Base-by-base conservation (phyloP, 495 filamentous ascomycete species). In the Hyphodiscus hymeniophilus region DNA sequence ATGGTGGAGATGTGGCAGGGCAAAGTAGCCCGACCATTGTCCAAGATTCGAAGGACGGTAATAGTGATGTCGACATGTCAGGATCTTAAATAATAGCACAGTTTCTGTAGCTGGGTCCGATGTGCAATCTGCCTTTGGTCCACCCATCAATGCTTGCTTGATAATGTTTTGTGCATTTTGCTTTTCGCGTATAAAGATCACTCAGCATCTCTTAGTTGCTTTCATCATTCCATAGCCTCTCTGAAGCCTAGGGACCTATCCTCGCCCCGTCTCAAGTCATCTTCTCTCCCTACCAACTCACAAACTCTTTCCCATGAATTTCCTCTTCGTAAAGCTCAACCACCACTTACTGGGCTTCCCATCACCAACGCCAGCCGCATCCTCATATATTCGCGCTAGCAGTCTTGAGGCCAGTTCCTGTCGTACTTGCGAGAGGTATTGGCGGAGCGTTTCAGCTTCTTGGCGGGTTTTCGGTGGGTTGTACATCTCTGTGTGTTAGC, bases 241-340 rank as follows among this genome's bases (percentile, higher is more conserved):
- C 3, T 38, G 12, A 11, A 1, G 12, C 34, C n/a, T 38, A n/a
- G n/a, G n/a, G 12, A 8, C 34, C 18, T 1, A 11, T 15, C 34
- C n/a, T 16, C 34, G 17, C 4, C 2, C 12, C 35, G 32, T 7
- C 16, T 22, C 44, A 47, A 13, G 16, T 21, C 16, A 38, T 38
- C 26, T 6, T 32, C n/a, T 30, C 26, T 31, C 11, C 4, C 30
- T 7, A n/a, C 23, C 17, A 2, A 45, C 24, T 35, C 72, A 88
- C 62, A 89, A 73, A 57, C 79, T 80, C 76, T 95, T 96, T 60
- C 90, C 90, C 94, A 98, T 97, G 66, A 98, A 98, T 75, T 94
- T 94, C 64, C 92, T 81, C 79, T 97, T 98, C 39, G 85, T 84
- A 65, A 95, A 98, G 72, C 91, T 96, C 55, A 98, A 71, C 92